These are phyloP conservation scores for Trichomonas gallinae DNA, from an alignment of 208 protist genomes.

Conservation along the genomic window DNA sequence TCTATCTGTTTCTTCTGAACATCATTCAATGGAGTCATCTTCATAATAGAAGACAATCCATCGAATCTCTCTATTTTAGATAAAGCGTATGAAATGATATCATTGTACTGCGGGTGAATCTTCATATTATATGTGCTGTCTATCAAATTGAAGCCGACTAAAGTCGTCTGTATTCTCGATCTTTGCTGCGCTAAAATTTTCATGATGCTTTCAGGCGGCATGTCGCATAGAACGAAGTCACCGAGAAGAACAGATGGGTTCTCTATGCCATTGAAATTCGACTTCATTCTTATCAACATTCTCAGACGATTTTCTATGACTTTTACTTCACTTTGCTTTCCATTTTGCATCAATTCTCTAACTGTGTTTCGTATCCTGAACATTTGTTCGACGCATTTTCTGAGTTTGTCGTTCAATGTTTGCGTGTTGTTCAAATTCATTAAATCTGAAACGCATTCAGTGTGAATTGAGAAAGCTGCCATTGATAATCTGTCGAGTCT, in stretches of 20 bases:
- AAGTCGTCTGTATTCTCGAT: background rate
- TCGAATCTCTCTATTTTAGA: background rate
- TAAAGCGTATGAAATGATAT: background rate
- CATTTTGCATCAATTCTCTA: background rate
- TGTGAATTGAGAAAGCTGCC: background rate
- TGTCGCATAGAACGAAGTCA: background rate
- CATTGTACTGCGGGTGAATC: background rate
- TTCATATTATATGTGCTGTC: background rate
- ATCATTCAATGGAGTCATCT: background rate
- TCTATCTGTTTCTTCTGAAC: background rate
- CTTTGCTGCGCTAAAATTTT: background rate
- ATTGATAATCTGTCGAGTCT: background rate
- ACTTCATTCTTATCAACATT: background rate
- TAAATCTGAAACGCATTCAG: background rate
- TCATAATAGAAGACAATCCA: background rate
- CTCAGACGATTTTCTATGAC: background rate
- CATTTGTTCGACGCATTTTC: background rate
- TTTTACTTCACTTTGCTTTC: background rate
- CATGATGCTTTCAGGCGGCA: background rate
- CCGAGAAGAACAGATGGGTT: background rate
- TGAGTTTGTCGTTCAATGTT: background rate
- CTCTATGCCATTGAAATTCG: background rate
- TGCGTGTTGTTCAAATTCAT: background rate
- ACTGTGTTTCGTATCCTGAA: background rate
- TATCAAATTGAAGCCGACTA: background rate